Conservation (phyloP, 2,329 filamentous ascomycete species). For the Claviceps sp. region DNA sequence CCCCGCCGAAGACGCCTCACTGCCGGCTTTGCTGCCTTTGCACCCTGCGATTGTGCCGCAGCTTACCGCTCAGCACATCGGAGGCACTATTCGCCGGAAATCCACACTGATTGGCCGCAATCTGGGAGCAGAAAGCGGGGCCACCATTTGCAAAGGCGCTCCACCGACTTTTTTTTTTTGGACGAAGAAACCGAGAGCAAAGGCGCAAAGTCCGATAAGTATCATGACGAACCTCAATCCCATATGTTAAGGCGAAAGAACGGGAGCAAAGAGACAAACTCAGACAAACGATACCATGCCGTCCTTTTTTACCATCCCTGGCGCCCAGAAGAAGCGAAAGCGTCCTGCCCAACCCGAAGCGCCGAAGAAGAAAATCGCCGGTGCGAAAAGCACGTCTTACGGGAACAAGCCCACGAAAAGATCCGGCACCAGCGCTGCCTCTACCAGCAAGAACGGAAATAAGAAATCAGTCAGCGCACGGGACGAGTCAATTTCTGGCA, state of each 20-base stretch:
- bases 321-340: constrained; percentile 84
- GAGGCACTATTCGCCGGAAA: constrained; percentile 17
- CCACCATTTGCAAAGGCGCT: constrained; percentile 14
- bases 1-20: neutral
- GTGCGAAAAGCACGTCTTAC: constrained; percentile 22
- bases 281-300: constrained; percentile 48
- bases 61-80: constrained; percentile 19
- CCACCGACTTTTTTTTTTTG: constrained; percentile 25
- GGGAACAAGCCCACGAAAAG: constrained; percentile 20
- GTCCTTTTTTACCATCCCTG: constrained; percentile 87
- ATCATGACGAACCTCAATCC: neutral
- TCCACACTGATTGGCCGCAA: constrained; percentile 13
- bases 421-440: constrained; percentile 10
- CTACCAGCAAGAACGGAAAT: constrained; percentile 26
- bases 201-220: neutral
- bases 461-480: constrained; percentile 29
- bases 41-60: constrained; percentile 15
- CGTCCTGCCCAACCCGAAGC: constrained; percentile 40
- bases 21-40: neutral
- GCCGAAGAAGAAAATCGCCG: constrained; percentile 46
- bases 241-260: neutral
- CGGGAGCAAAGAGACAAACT: constrained; percentile 7
- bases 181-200: neutral
- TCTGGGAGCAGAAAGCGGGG: constrained; percentile 2
- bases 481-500: constrained; percentile 76